A percentile compares a stretch with the other conserved stretches of the same genome.
These are phyloP conservation scores for Curvularia spicifera DNA, from an alignment of 2,329 filamentous ascomycete species.

Conservation along the genomic window DNA sequence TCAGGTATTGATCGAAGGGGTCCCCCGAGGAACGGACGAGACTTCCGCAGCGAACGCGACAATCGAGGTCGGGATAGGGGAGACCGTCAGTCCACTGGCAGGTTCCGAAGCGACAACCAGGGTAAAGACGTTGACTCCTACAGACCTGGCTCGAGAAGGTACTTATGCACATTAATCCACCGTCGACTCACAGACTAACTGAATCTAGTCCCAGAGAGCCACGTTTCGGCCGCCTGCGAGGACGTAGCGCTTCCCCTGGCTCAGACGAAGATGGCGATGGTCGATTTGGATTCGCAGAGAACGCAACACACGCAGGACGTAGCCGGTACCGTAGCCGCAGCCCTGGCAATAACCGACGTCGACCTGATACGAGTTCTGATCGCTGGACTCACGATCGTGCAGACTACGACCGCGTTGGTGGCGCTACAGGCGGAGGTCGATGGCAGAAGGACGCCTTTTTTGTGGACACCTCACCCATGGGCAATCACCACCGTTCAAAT, in stretches of 20 bases:
- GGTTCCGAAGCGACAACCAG: constrained; percentile 17
- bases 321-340: constrained; percentile 53
- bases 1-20: constrained; percentile 34
- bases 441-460: constrained; percentile 37
- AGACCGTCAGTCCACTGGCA: constrained; percentile 19
- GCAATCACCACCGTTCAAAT: constrained; percentile 54
- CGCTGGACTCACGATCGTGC: constrained; percentile 43
- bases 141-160: constrained; percentile 39
- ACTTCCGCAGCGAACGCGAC: constrained; percentile 27
- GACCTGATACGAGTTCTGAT: constrained; percentile 34
- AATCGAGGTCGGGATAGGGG: constrained; percentile 24
- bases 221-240: constrained; percentile 59
- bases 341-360: constrained; percentile 35
- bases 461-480: constrained; percentile 49
- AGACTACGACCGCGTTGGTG: constrained; percentile 28
- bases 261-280: constrained; percentile 56
- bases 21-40: constrained; percentile 31
- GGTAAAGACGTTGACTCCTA: constrained; percentile 41
- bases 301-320: constrained; percentile 52
- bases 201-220: constrained; percentile 34
- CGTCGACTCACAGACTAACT: constrained; percentile 11
- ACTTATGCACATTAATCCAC: background rate
- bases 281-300: constrained; percentile 58
- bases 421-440: constrained; percentile 27
- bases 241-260: constrained; percentile 66